These are phyloP conservation scores for Puccinia novopanici DNA, from an alignment of 1,284 basidiomycete genomes.

Conservation along the genomic window DNA sequence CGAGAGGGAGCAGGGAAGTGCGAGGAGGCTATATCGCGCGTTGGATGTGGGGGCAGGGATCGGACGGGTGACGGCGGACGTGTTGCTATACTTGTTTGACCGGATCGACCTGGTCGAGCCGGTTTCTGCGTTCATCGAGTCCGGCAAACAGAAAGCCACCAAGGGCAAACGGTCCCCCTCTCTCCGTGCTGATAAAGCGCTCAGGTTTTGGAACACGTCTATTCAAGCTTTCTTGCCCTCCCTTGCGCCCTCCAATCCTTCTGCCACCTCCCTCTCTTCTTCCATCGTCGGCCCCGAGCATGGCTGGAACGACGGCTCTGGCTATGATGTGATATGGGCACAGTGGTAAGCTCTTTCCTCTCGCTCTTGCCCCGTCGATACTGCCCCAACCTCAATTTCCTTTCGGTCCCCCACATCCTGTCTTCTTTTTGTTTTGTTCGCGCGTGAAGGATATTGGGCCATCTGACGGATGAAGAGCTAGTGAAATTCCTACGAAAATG, in stretches of 20 bases:
- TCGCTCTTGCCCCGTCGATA: background rate
- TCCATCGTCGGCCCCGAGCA: conserved; percentile 9
- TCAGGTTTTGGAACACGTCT: conserved; percentile 64
- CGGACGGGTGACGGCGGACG: conserved; percentile 81
- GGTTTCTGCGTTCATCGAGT: conserved; percentile 72
- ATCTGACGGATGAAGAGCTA: conserved; percentile 75
- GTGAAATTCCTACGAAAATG: conserved; percentile 72
- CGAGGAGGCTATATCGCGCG: conserved; percentile 65
- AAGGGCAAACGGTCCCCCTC: conserved; percentile 59
- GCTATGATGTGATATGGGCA: conserved; percentile 83
- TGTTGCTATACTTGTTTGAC: conserved; percentile 77
- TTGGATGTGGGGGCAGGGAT: conserved; percentile 86
- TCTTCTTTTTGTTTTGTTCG: background rate
- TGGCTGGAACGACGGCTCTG: conserved; percentile 55
- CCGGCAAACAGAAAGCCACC: conserved; percentile 63
- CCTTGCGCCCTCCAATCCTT: background rate
- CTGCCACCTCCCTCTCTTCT: conserved; percentile 52
- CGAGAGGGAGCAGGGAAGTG: conserved; percentile 54
- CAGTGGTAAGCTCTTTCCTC: conserved; percentile 84
- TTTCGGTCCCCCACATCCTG: no score
- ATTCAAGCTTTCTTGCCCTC: conserved; percentile 27
- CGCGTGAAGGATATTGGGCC: conserved; percentile 56
- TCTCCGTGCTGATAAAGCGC: conserved; percentile 64
- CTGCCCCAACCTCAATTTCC: no score
- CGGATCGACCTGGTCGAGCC: conserved; percentile 87